Conservation (phyloP, 148 eudicot species). For the Cornus kousa region DNA sequence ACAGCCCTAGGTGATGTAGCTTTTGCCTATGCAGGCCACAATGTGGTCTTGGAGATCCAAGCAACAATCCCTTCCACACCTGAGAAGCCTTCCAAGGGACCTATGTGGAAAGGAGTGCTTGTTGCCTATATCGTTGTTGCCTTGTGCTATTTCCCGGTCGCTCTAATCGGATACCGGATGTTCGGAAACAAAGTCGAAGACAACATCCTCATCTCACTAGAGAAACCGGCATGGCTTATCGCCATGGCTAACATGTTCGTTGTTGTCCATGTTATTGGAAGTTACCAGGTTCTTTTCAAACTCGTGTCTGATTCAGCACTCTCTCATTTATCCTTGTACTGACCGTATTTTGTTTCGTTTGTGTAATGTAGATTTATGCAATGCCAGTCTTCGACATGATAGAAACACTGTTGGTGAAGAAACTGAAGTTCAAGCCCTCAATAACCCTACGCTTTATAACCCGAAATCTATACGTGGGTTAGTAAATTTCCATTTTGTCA, state of each 20-base stretch:
- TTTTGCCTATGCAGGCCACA: slow-evolving; percentile 39
- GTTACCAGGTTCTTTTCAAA: slow-evolving; percentile 22
- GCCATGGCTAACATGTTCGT: slow-evolving; percentile 31
- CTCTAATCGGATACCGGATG: slow-evolving; percentile 22
- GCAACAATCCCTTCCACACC: slow-evolving; percentile 36
- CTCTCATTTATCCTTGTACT: neutral
- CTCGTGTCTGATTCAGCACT: neutral
- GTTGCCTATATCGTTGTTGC: slow-evolving; percentile 30
- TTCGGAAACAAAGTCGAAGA: slow-evolving; percentile 26
- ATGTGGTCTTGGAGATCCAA: slow-evolving; percentile 33
- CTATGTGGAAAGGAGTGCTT: slow-evolving; percentile 34
- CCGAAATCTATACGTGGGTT: slow-evolving; percentile 21
- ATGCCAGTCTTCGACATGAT: slow-evolving; percentile 34
- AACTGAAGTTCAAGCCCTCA: slow-evolving; percentile 11
- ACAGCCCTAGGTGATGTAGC: slow-evolving; percentile 32
- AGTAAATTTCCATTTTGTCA: neutral
- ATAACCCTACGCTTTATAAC: slow-evolving; percentile 14
- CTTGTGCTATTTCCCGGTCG: slow-evolving; percentile 29
- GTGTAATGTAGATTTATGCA: slow-evolving; percentile 15
- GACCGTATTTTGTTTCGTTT: neutral
- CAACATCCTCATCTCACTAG: slow-evolving; percentile 23
- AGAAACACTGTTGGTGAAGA: slow-evolving; percentile 22
- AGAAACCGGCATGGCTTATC: slow-evolving; percentile 29
- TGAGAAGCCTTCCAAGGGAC: slow-evolving; percentile 28
- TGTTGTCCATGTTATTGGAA: slow-evolving; percentile 30